Conservation (phyloP, 2,329 filamentous ascomycete genomes). For the Didymella arachidicola region DNA sequence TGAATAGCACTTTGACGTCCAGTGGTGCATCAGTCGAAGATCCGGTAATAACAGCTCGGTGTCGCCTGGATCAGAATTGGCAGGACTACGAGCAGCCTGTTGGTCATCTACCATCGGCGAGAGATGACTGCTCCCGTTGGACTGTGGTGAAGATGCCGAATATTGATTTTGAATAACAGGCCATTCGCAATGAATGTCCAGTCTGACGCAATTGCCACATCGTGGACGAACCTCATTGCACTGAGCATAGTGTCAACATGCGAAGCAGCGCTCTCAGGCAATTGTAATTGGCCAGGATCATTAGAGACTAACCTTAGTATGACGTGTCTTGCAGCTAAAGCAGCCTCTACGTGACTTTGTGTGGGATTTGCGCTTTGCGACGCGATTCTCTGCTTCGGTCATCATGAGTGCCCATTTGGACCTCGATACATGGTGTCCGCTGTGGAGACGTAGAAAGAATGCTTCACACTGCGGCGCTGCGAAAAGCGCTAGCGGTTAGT, state of each 20-base stretch:
- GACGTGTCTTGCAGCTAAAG: slow-evolving; percentile 43
- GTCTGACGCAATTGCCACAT: slow-evolving; percentile 42
- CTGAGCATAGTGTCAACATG: slow-evolving; percentile 21
- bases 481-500: slow-evolving; percentile 5
- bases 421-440: neutral
- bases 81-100: neutral
- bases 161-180: slow-evolving; percentile 30
- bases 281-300: slow-evolving; percentile 6
- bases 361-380: slow-evolving; percentile 43
- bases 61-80: slow-evolving; percentile 4
- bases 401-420: slow-evolving; percentile 14
- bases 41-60: slow-evolving; percentile 39
- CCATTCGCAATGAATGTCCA: slow-evolving; percentile 44
- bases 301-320: slow-evolving; percentile 40
- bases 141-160: slow-evolving; percentile 27
- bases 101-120: slow-evolving; percentile 3
- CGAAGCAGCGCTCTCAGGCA: neutral
- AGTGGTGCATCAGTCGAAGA: slow-evolving; percentile 41
- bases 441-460: slow-evolving; percentile 3
- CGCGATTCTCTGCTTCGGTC: slow-evolving; percentile 29
- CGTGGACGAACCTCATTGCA: slow-evolving; percentile 44
- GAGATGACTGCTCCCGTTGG: slow-evolving; percentile 24
- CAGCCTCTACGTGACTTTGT: slow-evolving; percentile 45
- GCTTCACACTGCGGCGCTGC: slow-evolving; percentile 5
- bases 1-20: slow-evolving; percentile 33